Base-by-base conservation (phyloP, 73 alveolate species). In the Tetrahymena thermophila region DNA sequence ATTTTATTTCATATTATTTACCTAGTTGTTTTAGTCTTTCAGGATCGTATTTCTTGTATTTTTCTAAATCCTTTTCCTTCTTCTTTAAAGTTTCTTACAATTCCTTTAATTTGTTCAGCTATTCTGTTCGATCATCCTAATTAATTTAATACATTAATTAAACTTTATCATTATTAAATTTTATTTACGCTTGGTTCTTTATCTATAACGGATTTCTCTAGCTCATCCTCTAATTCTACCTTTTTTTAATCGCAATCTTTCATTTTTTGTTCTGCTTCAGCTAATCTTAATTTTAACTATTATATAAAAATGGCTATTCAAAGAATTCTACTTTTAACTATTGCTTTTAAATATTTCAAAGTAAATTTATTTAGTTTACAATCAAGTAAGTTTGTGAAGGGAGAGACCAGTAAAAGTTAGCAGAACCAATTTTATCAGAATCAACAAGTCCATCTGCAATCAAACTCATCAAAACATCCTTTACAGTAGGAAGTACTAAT, bases 361-460 rank as follows among this genome's bases (percentile, higher is more conserved):
- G 93, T 95, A 85, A 85, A 37, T 95, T 93, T 85, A 37, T 95
- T 93, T 85, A 42, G 43, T 89, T 10, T 23, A 95, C 35, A 6
- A 94, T 55, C 13, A 56, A 42, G 38, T 43, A 95, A 35, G 97
- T 94, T 55, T 95, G 35, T 28, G 95, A 85, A 85, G 97, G 97
- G 21, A 95, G 85, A 43, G 97, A 85, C 97, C 97, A 95, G 94
- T 95, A 95, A 93, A 93, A 85, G 85, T 95, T 95, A 95, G 95
- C 94, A 34, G 95, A 85, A 19, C 97, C 97, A 34, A 95, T 23
- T 55, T 85, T 95, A 43, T 95, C 97, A 35, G 95, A 56, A 37
- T 95, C 97, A 34, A 95, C 97, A 17, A 95, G 94, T 34, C 85
- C 94, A 93, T 95, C 97, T 25, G 97, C 85, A 55, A 95, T 43